Evolutionary conservation across 257 asterid species (phyloP).

Genomic region (Solanum appendiculatum): DNA sequence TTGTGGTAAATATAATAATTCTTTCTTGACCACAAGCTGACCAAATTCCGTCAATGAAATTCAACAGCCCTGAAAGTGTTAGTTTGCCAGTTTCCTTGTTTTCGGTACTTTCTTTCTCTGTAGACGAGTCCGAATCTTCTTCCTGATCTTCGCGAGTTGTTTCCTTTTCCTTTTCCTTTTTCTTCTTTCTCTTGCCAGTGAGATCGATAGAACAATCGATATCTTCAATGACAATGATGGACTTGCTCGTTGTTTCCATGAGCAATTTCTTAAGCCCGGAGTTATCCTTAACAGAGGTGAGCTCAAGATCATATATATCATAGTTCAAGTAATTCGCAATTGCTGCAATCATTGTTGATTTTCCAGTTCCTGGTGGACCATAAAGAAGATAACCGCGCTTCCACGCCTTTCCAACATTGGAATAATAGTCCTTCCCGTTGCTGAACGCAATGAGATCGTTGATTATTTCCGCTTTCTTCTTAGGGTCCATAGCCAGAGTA

Average conservation of each 20-base stretch:
- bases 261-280: background rate
- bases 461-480: background rate
- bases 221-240: background rate
- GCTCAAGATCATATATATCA: slow-evolving; percentile 2
- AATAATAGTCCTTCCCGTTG: background rate
- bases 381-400: background rate
- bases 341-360: background rate
- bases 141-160: background rate
- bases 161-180: background rate
- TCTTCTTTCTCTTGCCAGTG: background rate
- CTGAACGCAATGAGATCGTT: background rate
- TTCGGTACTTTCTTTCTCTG: background rate
- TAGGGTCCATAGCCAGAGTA: background rate
- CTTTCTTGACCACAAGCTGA: slow-evolving; percentile 1
- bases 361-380: slow-evolving; percentile 2
- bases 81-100: background rate
- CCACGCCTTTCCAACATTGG: background rate
- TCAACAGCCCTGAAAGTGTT: background rate
- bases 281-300: background rate
- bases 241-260: background rate
- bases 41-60: background rate
- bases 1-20: background rate
- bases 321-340: background rate
- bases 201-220: background rate
- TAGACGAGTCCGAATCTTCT: background rate